phyloP scores from a whole-genome alignment of 2,329 filamentous ascomycete genomes.

The Raffaelea ambrosiae region DNA sequence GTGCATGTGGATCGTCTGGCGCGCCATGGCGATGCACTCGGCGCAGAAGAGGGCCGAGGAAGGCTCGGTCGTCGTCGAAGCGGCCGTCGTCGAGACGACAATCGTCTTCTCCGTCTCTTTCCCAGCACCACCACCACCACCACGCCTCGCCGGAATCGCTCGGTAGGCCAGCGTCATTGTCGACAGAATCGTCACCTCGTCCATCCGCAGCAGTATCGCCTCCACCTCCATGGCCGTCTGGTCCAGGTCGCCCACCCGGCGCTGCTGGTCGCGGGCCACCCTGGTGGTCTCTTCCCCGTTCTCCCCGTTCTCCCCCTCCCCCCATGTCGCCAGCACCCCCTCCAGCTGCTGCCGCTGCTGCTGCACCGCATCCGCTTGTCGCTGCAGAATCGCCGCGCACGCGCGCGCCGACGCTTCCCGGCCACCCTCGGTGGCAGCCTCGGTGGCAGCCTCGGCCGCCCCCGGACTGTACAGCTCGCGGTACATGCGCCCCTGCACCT shows the following conservation, averaged over 20 bases:
- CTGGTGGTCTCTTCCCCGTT: not conserved
- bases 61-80: constrained; percentile 1
- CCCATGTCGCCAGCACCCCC: not conserved
- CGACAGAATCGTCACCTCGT: constrained; percentile 38
- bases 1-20: constrained; percentile 34
- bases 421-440: constrained; percentile 1
- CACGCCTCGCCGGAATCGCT: constrained; percentile 32
- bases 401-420: constrained; percentile 30
- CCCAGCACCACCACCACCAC: not conserved
- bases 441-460: constrained; percentile 26
- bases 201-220: constrained; percentile 31
- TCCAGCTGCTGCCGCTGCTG: not conserved
- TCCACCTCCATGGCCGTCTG: constrained; percentile 2
- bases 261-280: not conserved
- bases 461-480: constrained; percentile 44
- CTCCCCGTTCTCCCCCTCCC: not conserved
- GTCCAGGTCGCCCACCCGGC: not conserved
- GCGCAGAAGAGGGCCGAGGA: constrained; percentile 13
- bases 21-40: constrained; percentile 40
- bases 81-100: constrained; percentile 10
- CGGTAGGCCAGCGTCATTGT: constrained; percentile 44
- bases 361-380: constrained; percentile 3
- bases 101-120: constrained; percentile 17
- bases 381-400: constrained; percentile 28
- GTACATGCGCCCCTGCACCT: constrained; percentile 52